A percentile compares a stretch with the other conserved stretches of the same genome.
These are phyloP conservation scores for Clarkia xantiana DNA, from an alignment of 345 rosid genomes.

Conservation along the genomic window DNA sequence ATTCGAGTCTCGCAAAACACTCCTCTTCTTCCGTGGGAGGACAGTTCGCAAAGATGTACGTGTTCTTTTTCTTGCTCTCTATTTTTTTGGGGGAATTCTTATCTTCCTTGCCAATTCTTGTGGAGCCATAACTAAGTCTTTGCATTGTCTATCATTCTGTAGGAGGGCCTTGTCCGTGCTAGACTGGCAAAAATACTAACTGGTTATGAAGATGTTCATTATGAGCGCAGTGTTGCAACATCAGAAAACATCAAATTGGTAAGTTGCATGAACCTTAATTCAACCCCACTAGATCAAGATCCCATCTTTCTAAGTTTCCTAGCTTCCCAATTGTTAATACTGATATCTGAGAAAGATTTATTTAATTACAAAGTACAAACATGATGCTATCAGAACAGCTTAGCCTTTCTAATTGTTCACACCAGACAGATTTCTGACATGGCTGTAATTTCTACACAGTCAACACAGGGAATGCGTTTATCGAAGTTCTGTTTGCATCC, in stretches of 20 bases:
- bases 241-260: slow-evolving; percentile 63
- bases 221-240: slow-evolving; percentile 49
- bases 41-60: slow-evolving; percentile 47
- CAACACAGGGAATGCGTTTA: slow-evolving; percentile 55
- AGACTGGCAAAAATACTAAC: slow-evolving; percentile 50
- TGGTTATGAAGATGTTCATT: slow-evolving; percentile 57
- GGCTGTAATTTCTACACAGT: not conserved
- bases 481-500: slow-evolving; percentile 80
- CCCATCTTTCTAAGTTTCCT: too few species aligned
- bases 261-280: slow-evolving; percentile 4
- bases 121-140: not conserved
- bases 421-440: not conserved
- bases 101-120: too few species aligned
- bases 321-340: not conserved
- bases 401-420: too few species aligned
- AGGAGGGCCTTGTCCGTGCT: slow-evolving; percentile 82
- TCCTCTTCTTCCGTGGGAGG: slow-evolving; percentile 87
- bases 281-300: not conserved
- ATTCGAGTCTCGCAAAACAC: slow-evolving; percentile 52
- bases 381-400: not conserved
- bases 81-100: too few species aligned
- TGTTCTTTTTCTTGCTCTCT: too few species aligned
- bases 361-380: not conserved
- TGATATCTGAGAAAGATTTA: too few species aligned
- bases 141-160: slow-evolving; percentile 1